Percentiles rank a stretch among this genome's conserved stretches.
Evolutionary conservation across 257 asterid species (phyloP).

Genomic region (Solanum lycopersicoides): DNA sequence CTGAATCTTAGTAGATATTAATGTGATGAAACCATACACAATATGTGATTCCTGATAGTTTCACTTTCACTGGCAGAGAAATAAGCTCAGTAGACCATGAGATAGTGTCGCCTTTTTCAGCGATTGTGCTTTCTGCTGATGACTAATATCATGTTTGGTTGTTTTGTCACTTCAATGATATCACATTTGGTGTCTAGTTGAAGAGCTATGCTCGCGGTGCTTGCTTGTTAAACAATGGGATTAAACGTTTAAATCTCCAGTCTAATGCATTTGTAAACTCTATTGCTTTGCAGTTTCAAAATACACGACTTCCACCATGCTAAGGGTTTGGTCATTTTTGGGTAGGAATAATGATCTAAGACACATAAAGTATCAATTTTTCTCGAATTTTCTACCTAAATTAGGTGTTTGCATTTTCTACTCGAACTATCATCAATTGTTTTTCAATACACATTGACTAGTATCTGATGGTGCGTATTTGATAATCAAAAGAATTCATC

Average conservation of each 20-base stretch:
- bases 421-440: too few species aligned
- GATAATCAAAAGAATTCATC: background rate
- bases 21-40: background rate
- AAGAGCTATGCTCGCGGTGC: background rate
- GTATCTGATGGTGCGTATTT: too few species aligned
- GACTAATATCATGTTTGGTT: background rate
- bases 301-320: too few species aligned
- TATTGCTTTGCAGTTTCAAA: too few species aligned
- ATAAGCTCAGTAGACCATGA: background rate
- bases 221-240: background rate
- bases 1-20: background rate
- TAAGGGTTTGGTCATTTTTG: too few species aligned
- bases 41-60: background rate
- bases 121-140: background rate
- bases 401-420: too few species aligned
- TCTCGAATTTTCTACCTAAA: too few species aligned
- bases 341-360: too few species aligned
- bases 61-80: background rate
- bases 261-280: background rate
- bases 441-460: too few species aligned
- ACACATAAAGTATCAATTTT: too few species aligned
- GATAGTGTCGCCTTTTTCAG: background rate
- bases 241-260: background rate
- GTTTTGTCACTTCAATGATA: background rate
- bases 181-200: background rate